A percentile compares a stretch with the other conserved stretches of the same genome.
phyloP scores from a whole-genome alignment of 441 rosid species.

The Theobroma grandiflorum region DNA sequence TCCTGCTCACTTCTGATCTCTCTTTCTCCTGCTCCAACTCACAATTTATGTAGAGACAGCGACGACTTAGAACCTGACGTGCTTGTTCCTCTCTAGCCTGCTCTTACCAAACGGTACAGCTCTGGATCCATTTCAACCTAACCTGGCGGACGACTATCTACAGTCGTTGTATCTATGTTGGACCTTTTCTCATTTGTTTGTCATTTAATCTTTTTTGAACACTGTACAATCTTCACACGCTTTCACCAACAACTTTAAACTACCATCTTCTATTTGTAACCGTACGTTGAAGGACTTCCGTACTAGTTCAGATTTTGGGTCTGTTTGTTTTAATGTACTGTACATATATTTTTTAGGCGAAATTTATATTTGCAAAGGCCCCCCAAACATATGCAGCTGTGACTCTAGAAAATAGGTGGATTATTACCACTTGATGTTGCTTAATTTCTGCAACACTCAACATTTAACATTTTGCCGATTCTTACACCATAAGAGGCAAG shows the following conservation, averaged over 20 bases:
- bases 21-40: not conserved
- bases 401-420: too few species aligned
- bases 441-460: too few species aligned
- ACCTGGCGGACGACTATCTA: not conserved
- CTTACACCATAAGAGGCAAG: too few species aligned
- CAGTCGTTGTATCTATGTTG: not conserved
- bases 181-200: not conserved
- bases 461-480: too few species aligned
- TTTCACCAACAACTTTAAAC: not conserved
- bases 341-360: not conserved
- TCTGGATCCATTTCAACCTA: not conserved
- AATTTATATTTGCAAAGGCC: not conserved
- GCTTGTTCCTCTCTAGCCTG: too few species aligned
- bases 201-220: not conserved
- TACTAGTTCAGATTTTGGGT: not conserved
- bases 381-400: not conserved
- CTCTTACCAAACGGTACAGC: not conserved
- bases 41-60: not conserved
- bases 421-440: too few species aligned
- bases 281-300: not conserved
- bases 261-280: not conserved
- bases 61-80: not conserved
- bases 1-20: not conserved
- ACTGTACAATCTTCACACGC: not conserved
- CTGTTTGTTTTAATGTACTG: not conserved